phyloP scores from a whole-genome alignment of 768 basidiomycete species.

The Hemileccinum rubropunctum region DNA sequence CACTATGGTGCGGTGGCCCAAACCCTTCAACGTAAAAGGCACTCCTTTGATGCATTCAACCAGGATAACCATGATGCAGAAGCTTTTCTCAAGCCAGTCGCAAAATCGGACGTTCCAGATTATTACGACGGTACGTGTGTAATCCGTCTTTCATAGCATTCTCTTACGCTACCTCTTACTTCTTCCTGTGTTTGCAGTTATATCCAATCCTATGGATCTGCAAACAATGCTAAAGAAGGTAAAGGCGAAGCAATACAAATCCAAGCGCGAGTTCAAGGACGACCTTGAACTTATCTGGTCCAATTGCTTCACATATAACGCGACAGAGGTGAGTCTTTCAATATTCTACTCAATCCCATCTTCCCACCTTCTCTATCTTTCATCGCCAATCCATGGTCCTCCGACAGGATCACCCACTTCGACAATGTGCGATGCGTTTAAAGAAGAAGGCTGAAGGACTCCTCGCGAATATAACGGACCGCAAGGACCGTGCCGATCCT shows the following conservation, averaged over 20 bases:
- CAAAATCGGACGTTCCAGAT: slow-evolving; percentile 86
- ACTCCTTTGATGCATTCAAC: slow-evolving; percentile 25
- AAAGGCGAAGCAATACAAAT: slow-evolving; percentile 89
- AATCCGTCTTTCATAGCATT: not conserved
- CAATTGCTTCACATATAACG: slow-evolving; percentile 92
- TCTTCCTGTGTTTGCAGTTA: slow-evolving; percentile 53
- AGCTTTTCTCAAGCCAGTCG: slow-evolving; percentile 91
- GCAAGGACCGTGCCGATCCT: slow-evolving; percentile 76
- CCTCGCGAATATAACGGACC: slow-evolving; percentile 86
- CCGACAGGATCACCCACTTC: slow-evolving; percentile 80
- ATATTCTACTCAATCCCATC: not conserved
- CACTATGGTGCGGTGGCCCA: slow-evolving; percentile 48
- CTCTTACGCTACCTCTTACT: slow-evolving; percentile 1
- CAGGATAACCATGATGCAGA: slow-evolving; percentile 88
- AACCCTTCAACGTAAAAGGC: slow-evolving; percentile 19
- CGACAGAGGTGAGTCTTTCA: slow-evolving; percentile 69
- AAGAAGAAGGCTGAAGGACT: slow-evolving; percentile 82
- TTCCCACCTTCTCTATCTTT: not conserved
- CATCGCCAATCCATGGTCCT: not conserved
- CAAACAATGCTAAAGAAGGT: slow-evolving; percentile 91
- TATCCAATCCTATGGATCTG: slow-evolving; percentile 94
- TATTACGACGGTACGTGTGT: slow-evolving; percentile 79
- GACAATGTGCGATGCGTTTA: slow-evolving; percentile 76
- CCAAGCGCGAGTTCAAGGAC: slow-evolving; percentile 88
- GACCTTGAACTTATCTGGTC: slow-evolving; percentile 97